These are phyloP conservation scores for Tetracladium maxilliforme DNA, from an alignment of 2,329 filamentous ascomycete genomes.

Conservation along the genomic window DNA sequence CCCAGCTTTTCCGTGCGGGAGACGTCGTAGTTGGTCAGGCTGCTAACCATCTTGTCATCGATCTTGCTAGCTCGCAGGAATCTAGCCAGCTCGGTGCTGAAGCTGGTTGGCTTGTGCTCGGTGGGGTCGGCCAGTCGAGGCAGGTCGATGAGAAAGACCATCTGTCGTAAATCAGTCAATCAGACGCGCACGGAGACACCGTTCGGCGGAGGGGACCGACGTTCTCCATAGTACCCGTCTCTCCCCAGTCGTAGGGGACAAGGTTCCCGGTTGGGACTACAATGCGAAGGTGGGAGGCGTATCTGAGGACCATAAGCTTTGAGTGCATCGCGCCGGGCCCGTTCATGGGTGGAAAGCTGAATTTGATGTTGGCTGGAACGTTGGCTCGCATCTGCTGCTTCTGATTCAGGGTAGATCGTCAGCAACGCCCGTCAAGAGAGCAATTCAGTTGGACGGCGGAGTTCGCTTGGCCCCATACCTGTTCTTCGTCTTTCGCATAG, in stretches of 20 bases:
- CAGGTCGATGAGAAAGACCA: slow-evolving; percentile 84
- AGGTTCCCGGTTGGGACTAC: slow-evolving; percentile 83
- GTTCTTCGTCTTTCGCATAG: slow-evolving; percentile 33
- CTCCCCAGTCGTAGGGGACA: slow-evolving; percentile 79
- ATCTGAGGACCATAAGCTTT: slow-evolving; percentile 84
- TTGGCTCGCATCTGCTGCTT: slow-evolving; percentile 32
- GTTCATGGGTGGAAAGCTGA: slow-evolving; percentile 74
- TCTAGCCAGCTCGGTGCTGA: slow-evolving; percentile 54
- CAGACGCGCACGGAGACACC: slow-evolving; percentile 1
- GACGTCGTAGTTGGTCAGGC: slow-evolving; percentile 72
- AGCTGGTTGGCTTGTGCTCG: slow-evolving; percentile 24
- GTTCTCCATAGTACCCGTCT: slow-evolving; percentile 74
- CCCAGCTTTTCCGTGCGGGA: slow-evolving; percentile 52
- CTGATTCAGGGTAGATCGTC: slow-evolving; percentile 12
- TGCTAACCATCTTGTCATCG: slow-evolving; percentile 46
- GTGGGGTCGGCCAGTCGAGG: slow-evolving; percentile 38
- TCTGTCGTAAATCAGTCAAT: slow-evolving; percentile 25
- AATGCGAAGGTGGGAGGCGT: slow-evolving; percentile 56
- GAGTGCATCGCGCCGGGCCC: slow-evolving; percentile 75
- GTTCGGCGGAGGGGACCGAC: slow-evolving; percentile 26
- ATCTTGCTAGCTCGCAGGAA: slow-evolving; percentile 58
- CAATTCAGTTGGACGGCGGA: slow-evolving; percentile 1
- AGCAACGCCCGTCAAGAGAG: too few relatives aligned
- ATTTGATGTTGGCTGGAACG: slow-evolving; percentile 41
- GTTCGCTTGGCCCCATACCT: slow-evolving; percentile 23